Base-by-base conservation (phyloP, 257 asterid genomes). In the Nicotiana benthamiana region DNA sequence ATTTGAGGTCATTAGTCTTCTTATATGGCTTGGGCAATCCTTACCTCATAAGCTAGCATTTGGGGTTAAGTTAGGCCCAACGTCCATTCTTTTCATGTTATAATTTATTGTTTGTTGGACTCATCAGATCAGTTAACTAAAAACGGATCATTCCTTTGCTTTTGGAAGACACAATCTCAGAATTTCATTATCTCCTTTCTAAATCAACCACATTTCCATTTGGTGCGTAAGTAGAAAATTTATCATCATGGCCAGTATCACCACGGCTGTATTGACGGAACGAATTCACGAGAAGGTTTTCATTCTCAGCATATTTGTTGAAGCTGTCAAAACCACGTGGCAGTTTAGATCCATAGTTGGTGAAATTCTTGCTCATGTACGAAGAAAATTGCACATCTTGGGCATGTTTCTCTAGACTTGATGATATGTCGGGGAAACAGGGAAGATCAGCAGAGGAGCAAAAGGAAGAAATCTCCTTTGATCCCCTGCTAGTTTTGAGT, bases 241-340 rank as follows among this genome's bases (percentile, higher is more conserved):
- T 80, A 28, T 95, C 98, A 46, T 36, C 70, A 82, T 90, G 94
- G 64, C 88, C 90, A 52, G 81, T 75, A 15, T 97, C 86, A 79
- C 82, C 90, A 18, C 95, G 94, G 90, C 98, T 94, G 83, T 92
- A 93, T 52, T 93, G 90, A 32, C 93, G 95, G 90, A 93, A 93
- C 4, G 87, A 43, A 81, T 92, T 90, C 63, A 81, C 30, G 5
- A 86, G 79, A 43, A 89, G 40, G 26, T 88, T 89, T 1, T 82
- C 83, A 43, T 62, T 63, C 8, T 87, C 92, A 11, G 94, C 83
- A 82, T 93, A 95, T 66, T 83, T 83, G 40, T 79, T 77, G 89
- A 95, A 95, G 6, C 86, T 79, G 65, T 95, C 97, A 2, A n/a
- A 43, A 6, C 92, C 92, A 5, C 95, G 91, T 63, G 82, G 75